These are phyloP conservation scores for Corrigiola litoralis DNA, from an alignment of 179 eudicot species.

Conservation along the genomic window DNA sequence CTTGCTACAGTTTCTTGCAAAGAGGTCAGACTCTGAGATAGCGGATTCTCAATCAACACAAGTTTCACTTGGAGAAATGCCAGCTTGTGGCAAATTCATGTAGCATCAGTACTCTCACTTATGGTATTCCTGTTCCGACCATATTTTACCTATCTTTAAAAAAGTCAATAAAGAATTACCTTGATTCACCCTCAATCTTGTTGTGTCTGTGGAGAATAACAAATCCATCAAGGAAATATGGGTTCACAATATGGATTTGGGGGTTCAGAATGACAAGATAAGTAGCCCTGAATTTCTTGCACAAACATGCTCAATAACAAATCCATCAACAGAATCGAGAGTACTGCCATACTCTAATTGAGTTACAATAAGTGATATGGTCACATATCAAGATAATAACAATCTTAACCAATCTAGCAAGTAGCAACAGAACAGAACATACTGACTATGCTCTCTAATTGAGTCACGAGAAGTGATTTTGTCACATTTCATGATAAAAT, in stretches of 20 bases:
- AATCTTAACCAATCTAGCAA: too few species aligned
- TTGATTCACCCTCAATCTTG: slow-evolving; percentile 97
- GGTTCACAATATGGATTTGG: not conserved
- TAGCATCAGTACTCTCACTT: too few species aligned
- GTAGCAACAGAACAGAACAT: not conserved
- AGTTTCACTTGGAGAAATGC: too few species aligned
- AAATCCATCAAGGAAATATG: not conserved
- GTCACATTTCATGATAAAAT: not conserved
- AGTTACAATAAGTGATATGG: too few species aligned
- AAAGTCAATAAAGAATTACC: slow-evolving; percentile 35
- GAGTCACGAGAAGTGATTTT: not conserved
- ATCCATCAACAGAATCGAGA: too few species aligned
- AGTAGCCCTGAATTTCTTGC: not conserved
- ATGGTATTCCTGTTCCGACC: not conserved
- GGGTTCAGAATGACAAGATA: not conserved
- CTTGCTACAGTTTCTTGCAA: too few species aligned
- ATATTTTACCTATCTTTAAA: not conserved
- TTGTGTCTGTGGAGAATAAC: slow-evolving; percentile 54
- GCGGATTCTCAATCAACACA: too few species aligned
- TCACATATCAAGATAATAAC: too few species aligned
- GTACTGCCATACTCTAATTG: too few species aligned
- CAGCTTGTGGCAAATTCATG: not conserved
- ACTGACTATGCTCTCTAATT: not conserved
- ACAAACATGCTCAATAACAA: not conserved
- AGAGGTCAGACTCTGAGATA: too few species aligned